These are phyloP conservation scores for Chalciporus chontae DNA, from an alignment of 768 basidiomycete genomes.

Conservation along the genomic window DNA sequence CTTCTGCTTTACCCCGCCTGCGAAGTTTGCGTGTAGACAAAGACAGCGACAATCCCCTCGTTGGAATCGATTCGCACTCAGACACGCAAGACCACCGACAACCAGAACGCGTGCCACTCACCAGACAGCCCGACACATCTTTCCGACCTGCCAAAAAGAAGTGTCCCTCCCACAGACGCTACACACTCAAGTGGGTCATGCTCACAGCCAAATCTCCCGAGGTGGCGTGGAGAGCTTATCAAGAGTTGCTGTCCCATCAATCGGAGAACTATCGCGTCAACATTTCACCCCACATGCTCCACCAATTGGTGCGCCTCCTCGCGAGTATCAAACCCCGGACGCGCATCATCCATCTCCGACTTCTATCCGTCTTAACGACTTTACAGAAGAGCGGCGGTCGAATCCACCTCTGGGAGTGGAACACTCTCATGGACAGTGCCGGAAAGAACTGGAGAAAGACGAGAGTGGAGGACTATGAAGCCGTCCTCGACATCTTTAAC, in stretches of 20 bases:
- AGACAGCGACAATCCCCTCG: constrained; percentile 4
- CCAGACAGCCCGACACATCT: background rate
- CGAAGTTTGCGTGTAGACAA: background rate
- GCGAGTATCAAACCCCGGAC: constrained; percentile 52
- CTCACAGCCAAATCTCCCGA: constrained; percentile 29
- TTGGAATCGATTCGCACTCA: constrained; percentile 3
- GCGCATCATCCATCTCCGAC: constrained; percentile 55
- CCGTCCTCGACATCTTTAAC: constrained; percentile 55
- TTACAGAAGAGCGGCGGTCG: constrained; percentile 53
- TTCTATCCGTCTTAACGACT: constrained; percentile 63
- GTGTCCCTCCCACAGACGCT: constrained; percentile 17
- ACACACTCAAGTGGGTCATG: constrained; percentile 30
- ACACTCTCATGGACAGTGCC: constrained; percentile 63
- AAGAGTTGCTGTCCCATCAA: constrained; percentile 27
- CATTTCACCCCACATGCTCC: constrained; percentile 45
- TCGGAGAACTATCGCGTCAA: constrained; percentile 2
- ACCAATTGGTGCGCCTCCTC: constrained; percentile 60
- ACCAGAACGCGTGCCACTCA: background rate
- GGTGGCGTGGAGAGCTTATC: constrained; percentile 45
- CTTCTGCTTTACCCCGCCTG: background rate
- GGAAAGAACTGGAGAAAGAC: constrained; percentile 65
- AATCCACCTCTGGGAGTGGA: constrained; percentile 70
- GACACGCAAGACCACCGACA: constrained; percentile 8
- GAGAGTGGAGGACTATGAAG: constrained; percentile 52
- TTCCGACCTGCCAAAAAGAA: constrained; percentile 11